phyloP scores from a whole-genome alignment of 2,329 filamentous ascomycete genomes.

The Colletotrichum karsti region DNA sequence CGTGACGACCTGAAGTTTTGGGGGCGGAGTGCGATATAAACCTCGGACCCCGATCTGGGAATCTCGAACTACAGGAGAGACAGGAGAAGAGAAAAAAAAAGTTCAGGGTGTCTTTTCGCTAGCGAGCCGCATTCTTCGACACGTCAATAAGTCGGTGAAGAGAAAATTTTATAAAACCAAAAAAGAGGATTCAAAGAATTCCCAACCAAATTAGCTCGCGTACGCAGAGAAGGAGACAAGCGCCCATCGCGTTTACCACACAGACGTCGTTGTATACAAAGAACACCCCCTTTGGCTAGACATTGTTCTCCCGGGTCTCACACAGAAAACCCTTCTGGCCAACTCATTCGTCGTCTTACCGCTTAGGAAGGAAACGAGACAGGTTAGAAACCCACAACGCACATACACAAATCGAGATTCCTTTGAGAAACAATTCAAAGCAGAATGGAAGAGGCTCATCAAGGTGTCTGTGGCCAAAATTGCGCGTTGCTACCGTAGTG shows the following conservation, averaged over 20 bases:
- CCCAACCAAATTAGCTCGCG: constrained; percentile 15
- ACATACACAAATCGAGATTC: background rate
- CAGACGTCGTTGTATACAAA: background rate
- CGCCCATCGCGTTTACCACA: background rate
- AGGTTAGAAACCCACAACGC: background rate
- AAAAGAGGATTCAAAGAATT: constrained; percentile 13
- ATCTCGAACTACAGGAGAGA: constrained; percentile 17
- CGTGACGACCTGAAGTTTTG: constrained; percentile 1
- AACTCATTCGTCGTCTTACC: background rate
- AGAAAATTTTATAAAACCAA: background rate
- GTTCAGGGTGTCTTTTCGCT: background rate
- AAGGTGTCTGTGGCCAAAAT: background rate
- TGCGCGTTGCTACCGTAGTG: background rate
- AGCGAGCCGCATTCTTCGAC: constrained; percentile 12
- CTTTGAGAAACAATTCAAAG: background rate
- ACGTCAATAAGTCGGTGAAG: constrained; percentile 29
- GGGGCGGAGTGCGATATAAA: constrained; percentile 8
- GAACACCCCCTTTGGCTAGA: background rate
- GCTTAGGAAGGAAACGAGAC: too few species aligned
- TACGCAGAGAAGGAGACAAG: constrained; percentile 1
- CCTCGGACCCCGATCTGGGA: constrained; percentile 18
- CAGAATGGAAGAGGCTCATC: background rate
- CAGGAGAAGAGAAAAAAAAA: background rate
- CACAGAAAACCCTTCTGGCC: background rate
- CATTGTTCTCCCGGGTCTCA: constrained; percentile 16